Evolutionary conservation across 306 rosid genomes (phyloP).

Genomic region (Parietaria judaica): DNA sequence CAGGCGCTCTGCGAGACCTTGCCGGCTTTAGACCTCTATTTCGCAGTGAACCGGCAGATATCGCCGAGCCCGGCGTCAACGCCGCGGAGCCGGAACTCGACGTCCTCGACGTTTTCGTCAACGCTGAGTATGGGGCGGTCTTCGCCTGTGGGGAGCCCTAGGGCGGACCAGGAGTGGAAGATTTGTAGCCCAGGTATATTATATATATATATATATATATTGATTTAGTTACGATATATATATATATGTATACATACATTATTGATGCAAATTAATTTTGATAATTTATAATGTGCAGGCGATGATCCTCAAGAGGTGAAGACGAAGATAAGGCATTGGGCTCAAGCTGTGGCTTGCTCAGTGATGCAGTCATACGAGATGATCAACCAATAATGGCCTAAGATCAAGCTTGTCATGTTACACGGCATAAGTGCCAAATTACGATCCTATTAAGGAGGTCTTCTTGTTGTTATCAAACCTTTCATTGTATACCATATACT

Average conservation of each 20-base stretch:
- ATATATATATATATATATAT: background rate
- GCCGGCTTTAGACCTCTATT: constrained; percentile 90
- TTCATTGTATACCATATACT: too few relatives aligned
- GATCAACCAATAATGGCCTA: background rate
- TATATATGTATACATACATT: too few relatives aligned
- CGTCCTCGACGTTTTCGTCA: constrained; percentile 35
- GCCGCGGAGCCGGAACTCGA: constrained; percentile 40
- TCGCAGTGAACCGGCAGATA: constrained; percentile 72
- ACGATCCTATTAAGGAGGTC: too few relatives aligned
- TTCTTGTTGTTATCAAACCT: too few relatives aligned
- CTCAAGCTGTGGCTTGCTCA: constrained; percentile 96
- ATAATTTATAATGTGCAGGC: constrained; percentile 29
- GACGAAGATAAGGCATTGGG: constrained; percentile 88
- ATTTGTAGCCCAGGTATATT: constrained; percentile 68
- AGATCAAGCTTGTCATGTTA: too few relatives aligned
- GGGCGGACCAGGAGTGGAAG: constrained; percentile 66
- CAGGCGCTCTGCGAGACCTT: constrained; percentile 61
- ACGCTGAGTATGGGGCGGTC: constrained; percentile 39
- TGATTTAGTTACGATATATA: background rate
- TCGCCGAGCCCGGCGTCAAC: constrained; percentile 45
- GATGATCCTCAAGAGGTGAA: constrained; percentile 82
- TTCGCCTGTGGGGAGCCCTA: constrained; percentile 37
- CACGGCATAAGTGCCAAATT: too few relatives aligned
- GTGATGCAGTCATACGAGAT: constrained; percentile 56
- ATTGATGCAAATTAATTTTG: too few relatives aligned